These are phyloP conservation scores for Ceratobasidium sp. DNA, from an alignment of 1,284 basidiomycete genomes.

Conservation along the genomic window DNA sequence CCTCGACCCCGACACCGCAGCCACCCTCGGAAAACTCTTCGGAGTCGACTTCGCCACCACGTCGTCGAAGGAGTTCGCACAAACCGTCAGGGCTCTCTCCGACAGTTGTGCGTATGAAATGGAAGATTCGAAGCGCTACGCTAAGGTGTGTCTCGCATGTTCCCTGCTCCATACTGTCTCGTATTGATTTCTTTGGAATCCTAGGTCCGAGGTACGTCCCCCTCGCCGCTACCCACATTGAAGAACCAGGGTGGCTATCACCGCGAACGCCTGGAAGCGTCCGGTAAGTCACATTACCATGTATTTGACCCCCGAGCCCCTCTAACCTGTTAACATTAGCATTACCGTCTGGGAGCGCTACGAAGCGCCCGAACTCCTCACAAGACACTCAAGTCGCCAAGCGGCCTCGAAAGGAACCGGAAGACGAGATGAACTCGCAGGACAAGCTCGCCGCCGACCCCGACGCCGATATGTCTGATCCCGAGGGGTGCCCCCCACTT, in stretches of 20 bases:
- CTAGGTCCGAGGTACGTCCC: neutral
- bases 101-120: neutral
- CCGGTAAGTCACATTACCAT: neutral
- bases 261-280: neutral
- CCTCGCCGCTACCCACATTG: constrained; percentile 5
- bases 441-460: too few species aligned
- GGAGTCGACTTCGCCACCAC: neutral
- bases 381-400: too few species aligned
- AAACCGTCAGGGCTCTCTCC: neutral
- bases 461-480: too few species aligned
- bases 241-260: constrained; percentile 3
- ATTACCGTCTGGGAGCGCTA: too few species aligned
- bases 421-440: too few species aligned
- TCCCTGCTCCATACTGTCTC: too few species aligned
- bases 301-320: too few species aligned
- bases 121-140: neutral
- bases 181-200: neutral
- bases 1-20: neutral
- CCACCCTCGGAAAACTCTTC: neutral
- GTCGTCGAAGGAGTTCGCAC: neutral
- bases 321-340: too few species aligned
- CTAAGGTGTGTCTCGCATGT: neutral
- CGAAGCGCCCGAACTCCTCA: too few species aligned
- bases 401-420: too few species aligned
- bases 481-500: too few species aligned